Evolutionary conservation across 2,329 filamentous ascomycete species (phyloP), one percentile per base, ranked within the genome.

Genomic region (Colletotrichum cereale): DNA sequence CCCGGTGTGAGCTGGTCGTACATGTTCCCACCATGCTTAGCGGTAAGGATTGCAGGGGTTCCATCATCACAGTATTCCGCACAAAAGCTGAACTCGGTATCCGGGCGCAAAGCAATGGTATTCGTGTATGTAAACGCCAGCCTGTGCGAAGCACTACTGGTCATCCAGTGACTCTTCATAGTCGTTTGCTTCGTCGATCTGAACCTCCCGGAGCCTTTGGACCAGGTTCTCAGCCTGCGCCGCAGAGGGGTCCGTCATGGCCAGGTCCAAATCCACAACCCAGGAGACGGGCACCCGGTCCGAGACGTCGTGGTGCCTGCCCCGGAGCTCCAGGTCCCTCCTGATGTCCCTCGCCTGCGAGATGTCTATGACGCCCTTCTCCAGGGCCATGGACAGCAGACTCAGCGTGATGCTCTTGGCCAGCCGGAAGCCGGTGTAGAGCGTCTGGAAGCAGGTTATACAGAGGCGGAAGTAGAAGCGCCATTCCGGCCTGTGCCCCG

Each of bases 391-490:
- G 8, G 79, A 77, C 5, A 84, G 73, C 21, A 84, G 71, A 10
- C 79, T 79, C n/a, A 76, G 76, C 2, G 75, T 75, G 26, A 82
- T 79, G 1, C 78, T 73, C 56, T 80, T 77, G 10, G 81, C 79
- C 2, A 84, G 77, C 0, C 78, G 80, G 68, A 78, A 84, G 2
- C 79, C 76, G 6, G 76, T 75, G 14, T 78, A 76, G 3, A 84
- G 76, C 16, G 75, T 75, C 38, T 81, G 77, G 64, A 84, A 84
- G 3, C 79, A 79, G 61, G 83, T 80, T 5, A 84, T 68, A 40
- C 81, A 84, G 5, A 83, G 73, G 3, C 80, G 72, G 7, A 84
- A 75, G 62, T 84, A 83, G 2, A 79, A 77, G 12, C 76, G 77
- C 77, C 78, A 80, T 12, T 80, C 69, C 0, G 76, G 70, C 18